A percentile compares a stretch with the other conserved stretches of the same genome.
phyloP scores from a whole-genome alignment of 1,284 basidiomycete genomes.

The Cryptococcus deneoformans region DNA sequence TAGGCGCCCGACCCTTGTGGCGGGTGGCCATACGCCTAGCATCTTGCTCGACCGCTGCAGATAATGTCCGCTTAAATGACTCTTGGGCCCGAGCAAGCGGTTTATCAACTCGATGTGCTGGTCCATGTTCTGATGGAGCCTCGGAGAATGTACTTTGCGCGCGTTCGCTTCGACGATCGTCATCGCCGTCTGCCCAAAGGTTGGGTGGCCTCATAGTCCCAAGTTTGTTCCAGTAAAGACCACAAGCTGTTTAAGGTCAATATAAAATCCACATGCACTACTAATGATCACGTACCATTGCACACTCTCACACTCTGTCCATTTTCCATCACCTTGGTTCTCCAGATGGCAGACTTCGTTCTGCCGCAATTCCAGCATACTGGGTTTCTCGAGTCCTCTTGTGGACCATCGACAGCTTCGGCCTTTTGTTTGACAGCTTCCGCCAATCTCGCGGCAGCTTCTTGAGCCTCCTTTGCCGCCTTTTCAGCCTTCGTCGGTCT shows the following conservation, averaged over 20 bases:
- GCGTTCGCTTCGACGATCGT: slow-evolving; percentile 16
- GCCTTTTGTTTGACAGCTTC: not conserved
- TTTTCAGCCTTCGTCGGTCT: slow-evolving; percentile 4
- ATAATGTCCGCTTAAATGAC: slow-evolving; percentile 39
- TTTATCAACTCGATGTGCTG: not conserved
- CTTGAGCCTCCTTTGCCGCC: not conserved
- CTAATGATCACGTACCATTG: slow-evolving; percentile 34
- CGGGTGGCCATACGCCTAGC: slow-evolving; percentile 33
- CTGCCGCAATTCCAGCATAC: slow-evolving; percentile 46
- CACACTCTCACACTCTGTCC: slow-evolving; percentile 39
- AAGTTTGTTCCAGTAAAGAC: slow-evolving; percentile 47
- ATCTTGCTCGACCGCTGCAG: slow-evolving; percentile 40
- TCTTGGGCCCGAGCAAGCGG: not conserved
- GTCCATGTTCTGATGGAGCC: not conserved
- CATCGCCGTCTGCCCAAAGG: slow-evolving; percentile 39
- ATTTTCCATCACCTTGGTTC: slow-evolving; percentile 39
- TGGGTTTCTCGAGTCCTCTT: not conserved
- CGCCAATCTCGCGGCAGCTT: not conserved
- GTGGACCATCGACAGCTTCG: not conserved
- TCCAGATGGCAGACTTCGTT: slow-evolving; percentile 44
- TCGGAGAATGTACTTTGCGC: not conserved
- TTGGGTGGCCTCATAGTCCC: slow-evolving; percentile 40
- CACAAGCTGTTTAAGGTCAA: slow-evolving; percentile 36
- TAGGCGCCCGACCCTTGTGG: slow-evolving; percentile 14
- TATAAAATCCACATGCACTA: not conserved